Evolutionary conservation across 148 eudicot species (phyloP).

Genomic region (Camellia lanceoleosa): DNA sequence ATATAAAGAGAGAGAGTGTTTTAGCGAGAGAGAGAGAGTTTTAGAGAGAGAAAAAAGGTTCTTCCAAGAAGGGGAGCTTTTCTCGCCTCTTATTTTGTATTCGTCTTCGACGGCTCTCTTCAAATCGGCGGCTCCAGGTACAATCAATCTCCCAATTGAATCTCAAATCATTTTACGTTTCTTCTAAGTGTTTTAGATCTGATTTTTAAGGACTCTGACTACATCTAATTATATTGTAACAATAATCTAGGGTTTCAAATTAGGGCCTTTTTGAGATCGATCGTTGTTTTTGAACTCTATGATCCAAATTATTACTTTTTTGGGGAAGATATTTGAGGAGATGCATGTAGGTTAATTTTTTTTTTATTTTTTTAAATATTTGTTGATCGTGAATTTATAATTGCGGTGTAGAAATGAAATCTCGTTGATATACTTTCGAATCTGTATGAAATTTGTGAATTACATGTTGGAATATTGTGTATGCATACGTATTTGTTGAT

Average conservation of each 20-base stretch:
- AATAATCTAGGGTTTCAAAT: neutral
- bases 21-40: neutral
- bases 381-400: neutral
- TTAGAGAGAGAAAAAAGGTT: slow-evolving; percentile 7
- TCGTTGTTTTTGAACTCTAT: neutral
- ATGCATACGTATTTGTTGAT: no score
- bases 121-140: neutral
- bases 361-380: no score
- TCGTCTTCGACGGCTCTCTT: neutral
- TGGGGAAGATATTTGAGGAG: neutral
- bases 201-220: neutral
- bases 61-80: neutral
- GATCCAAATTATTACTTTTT: neutral
- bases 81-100: neutral
- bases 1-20: neutral
- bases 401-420: no score
- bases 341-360: neutral
- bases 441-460: neutral
- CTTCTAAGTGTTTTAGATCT: slow-evolving; percentile 2
- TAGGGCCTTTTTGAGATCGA: slow-evolving; percentile 8
- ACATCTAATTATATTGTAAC: neutral
- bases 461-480: neutral
- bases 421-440: neutral
- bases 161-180: slow-evolving; percentile 1
- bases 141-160: neutral